Conservation (phyloP, 1,139 yeast genomes). For the Debaryomyces psychrophilus region DNA sequence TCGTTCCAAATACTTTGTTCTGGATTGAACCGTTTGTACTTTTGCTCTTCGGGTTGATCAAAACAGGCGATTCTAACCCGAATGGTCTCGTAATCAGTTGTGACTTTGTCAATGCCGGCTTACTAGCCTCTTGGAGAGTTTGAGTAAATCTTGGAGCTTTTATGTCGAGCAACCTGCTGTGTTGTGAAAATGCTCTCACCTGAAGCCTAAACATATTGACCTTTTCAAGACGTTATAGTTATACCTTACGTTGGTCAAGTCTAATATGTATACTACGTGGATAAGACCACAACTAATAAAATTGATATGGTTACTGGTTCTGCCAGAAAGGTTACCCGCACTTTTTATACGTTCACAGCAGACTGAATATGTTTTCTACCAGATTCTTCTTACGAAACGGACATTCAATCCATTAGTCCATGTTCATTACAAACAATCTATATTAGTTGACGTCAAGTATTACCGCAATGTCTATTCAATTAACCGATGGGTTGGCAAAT, state of each 20-base stretch:
- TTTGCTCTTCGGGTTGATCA: conserved; percentile 25
- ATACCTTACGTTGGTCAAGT: not conserved
- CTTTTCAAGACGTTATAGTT: not conserved
- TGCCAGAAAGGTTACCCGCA: conserved; percentile 10
- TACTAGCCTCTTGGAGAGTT: conserved; percentile 32
- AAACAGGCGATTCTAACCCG: conserved; percentile 39
- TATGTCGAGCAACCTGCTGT: not conserved
- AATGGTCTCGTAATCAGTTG: conserved; percentile 40
- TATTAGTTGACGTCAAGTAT: conserved; percentile 9
- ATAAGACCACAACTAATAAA: not conserved
- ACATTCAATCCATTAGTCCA: conserved; percentile 5
- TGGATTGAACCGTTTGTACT: conserved; percentile 23
- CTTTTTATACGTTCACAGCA: conserved; percentile 2
- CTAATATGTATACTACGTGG: not conserved
- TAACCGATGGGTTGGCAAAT: conserved; percentile 57
- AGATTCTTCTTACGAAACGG: not conserved
- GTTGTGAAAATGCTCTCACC: not conserved
- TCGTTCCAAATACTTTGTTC: conserved; percentile 35
- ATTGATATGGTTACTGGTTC: not conserved
- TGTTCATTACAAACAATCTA: conserved; percentile 10
- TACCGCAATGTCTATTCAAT: conserved; percentile 52
- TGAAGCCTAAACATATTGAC: conserved; percentile 2
- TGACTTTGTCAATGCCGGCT: conserved; percentile 34
- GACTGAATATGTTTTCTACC: conserved; percentile 2
- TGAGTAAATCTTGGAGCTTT: conserved; percentile 30